phyloP scores from a whole-genome alignment of 1,284 basidiomycete genomes.

The Fomitopsis pinicola region DNA sequence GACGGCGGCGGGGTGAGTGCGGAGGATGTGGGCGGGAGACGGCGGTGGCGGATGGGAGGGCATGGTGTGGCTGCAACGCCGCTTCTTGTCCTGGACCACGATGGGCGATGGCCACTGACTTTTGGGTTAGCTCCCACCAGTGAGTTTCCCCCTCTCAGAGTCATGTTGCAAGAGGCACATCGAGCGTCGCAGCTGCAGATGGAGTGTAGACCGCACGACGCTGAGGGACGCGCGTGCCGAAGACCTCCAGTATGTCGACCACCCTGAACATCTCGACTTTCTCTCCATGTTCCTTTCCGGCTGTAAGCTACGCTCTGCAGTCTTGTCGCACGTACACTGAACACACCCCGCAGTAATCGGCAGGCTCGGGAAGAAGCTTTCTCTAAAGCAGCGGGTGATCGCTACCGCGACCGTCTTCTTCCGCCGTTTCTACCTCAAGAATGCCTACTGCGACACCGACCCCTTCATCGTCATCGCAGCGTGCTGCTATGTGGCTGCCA shows the following conservation, averaged over 20 bases:
- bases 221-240: constrained; percentile 68
- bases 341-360: constrained; percentile 59
- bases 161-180: background rate
- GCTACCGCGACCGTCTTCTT: constrained; percentile 95
- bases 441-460: constrained; percentile 90
- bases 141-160: constrained; percentile 31
- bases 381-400: constrained; percentile 84
- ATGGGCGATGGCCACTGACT: constrained; percentile 67
- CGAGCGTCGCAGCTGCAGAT: constrained; percentile 62
- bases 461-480: constrained; percentile 90
- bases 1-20: constrained; percentile 62
- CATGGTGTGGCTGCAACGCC: background rate
- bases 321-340: background rate
- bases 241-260: constrained; percentile 75
- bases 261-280: constrained; percentile 71
- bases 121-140: constrained; percentile 74
- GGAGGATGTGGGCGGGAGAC: constrained; percentile 70
- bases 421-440: constrained; percentile 92
- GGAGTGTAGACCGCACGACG: constrained; percentile 81
- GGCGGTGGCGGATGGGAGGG: constrained; percentile 28
- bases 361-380: constrained; percentile 82
- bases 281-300: constrained; percentile 85
- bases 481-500: constrained; percentile 94
- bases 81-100: background rate
- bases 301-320: constrained; percentile 37